Evolutionary conservation across 1,139 yeast species (phyloP).

Genomic region (Sugiyamaella paludigena): DNA sequence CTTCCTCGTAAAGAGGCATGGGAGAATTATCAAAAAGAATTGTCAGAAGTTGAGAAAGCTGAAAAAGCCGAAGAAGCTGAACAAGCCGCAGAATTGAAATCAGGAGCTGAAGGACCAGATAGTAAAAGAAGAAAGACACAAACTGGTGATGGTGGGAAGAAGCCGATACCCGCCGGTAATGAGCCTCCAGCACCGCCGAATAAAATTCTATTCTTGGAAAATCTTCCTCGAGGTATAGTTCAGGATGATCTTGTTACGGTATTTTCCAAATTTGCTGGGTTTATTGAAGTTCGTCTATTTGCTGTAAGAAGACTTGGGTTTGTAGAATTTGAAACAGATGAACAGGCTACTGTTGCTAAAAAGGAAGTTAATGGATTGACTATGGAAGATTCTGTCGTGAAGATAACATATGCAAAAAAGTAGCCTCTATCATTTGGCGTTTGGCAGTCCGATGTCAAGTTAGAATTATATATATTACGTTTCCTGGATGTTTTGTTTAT

Average conservation of each 20-base stretch:
- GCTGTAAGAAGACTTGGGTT: conserved; percentile 70
- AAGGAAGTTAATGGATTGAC: conserved; percentile 40
- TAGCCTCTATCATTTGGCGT: conserved; percentile 20
- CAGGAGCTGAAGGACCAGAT: conserved; percentile 14
- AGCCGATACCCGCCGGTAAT: conserved; percentile 25
- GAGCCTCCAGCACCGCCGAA: conserved; percentile 56
- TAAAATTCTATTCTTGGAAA: conserved; percentile 65
- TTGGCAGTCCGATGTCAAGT: too few relatives aligned
- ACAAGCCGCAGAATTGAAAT: conserved; percentile 14
- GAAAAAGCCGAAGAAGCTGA: conserved; percentile 28
- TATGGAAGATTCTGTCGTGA: conserved; percentile 40
- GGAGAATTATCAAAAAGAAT: conserved; percentile 34
- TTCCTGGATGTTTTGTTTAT: too few relatives aligned
- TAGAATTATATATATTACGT: too few relatives aligned
- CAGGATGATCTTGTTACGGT: conserved; percentile 44
- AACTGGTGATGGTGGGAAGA: conserved; percentile 27
- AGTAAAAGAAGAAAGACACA: conserved; percentile 23
- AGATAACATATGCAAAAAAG: conserved; percentile 53
- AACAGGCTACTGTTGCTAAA: conserved; percentile 47
- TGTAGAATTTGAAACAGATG: conserved; percentile 66
- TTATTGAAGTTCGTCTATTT: conserved; percentile 63
- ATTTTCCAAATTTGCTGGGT: conserved; percentile 57
- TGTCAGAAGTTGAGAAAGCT: conserved; percentile 34
- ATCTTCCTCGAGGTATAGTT: conserved; percentile 50
- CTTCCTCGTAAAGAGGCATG: conserved; percentile 25